Conservation (phyloP, 1,284 basidiomycete species). For the Calocybe gambosa region DNA sequence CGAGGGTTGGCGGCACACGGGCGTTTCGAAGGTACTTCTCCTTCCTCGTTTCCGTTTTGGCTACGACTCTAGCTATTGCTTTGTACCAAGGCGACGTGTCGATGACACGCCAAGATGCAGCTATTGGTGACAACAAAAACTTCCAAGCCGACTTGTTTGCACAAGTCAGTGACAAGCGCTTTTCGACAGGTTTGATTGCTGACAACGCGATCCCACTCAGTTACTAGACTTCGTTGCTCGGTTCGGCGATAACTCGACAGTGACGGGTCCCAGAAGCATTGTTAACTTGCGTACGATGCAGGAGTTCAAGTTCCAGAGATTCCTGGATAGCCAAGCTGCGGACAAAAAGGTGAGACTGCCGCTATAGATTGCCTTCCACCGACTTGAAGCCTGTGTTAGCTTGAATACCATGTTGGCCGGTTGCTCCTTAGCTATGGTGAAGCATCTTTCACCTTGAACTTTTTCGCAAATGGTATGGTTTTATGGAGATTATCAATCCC, state of each 20-base stretch:
- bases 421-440: constrained; percentile 15
- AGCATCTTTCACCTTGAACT: constrained; percentile 13
- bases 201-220: constrained; percentile 1
- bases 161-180: background rate
- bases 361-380: background rate
- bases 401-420: constrained; percentile 14
- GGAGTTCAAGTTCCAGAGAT: constrained; percentile 14
- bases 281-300: constrained; percentile 5
- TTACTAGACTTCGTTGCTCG: constrained; percentile 9
- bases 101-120: constrained; percentile 12
- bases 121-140: constrained; percentile 9
- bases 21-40: constrained; percentile 9
- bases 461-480: constrained; percentile 14
- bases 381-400: background rate
- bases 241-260: constrained; percentile 10
- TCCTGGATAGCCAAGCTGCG: constrained; percentile 8
- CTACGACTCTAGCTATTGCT: too few relatives aligned
- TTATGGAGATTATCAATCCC: background rate
- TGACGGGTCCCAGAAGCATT: constrained; percentile 13
- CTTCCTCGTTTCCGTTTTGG: background rate
- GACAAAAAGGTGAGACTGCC: constrained; percentile 5
- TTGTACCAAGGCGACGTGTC: constrained; percentile 9
- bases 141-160: constrained; percentile 9
- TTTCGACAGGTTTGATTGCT: too few relatives aligned
- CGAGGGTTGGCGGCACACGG: constrained; percentile 11